Evolutionary conservation across 257 asterid genomes (phyloP), one percentile per base, ranked within the genome.

Genomic region (Nicotiana paniculata): DNA sequence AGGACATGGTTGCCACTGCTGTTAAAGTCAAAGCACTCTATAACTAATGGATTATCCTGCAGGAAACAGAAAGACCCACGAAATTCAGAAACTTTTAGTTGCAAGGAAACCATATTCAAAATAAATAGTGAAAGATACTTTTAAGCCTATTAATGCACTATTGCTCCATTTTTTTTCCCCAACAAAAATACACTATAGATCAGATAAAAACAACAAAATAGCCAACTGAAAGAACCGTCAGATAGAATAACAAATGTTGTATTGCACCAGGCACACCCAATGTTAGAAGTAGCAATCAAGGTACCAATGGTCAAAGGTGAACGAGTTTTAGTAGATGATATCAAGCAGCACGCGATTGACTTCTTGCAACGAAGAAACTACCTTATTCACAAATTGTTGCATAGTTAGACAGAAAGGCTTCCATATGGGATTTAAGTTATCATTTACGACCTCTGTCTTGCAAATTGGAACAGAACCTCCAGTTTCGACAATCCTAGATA

Each of bases 21-120:
- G 84, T 91, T 90, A 89, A 93, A 94, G 87, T 94, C 97, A 81
- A 90, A 94, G 86, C 97, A 94, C 93, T 93, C 97, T 16, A 94
- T 88, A 83, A 91, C 55, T 89, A 94, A 86, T 4, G 95, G 97
- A 82, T 86, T 93, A 81, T 93, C 97, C 98, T 94, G 90, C 85
- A 87, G 83, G 59, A 79, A 61, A 62, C 65, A 77, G 43, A 77
- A 77, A 15, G 9, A 35, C 76, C 24, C 53, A 35, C 76, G 35
- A 33, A 67, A 67, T 35, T 51, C 76, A 67, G 39, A 32, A 32
- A 66, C 48, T 16, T 66, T 16, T 32, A 66, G 48, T 66, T 32
- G 74, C n/a, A 16, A 66, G 48, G 12, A 66, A 66, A 7, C 26
- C 48, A 32, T 66, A 32, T 30, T 66, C 4, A 66, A 15, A 66